Evolutionary conservation across 2,329 filamentous ascomycete genomes (phyloP).

Genomic region (Cladophialophora carrionii): DNA sequence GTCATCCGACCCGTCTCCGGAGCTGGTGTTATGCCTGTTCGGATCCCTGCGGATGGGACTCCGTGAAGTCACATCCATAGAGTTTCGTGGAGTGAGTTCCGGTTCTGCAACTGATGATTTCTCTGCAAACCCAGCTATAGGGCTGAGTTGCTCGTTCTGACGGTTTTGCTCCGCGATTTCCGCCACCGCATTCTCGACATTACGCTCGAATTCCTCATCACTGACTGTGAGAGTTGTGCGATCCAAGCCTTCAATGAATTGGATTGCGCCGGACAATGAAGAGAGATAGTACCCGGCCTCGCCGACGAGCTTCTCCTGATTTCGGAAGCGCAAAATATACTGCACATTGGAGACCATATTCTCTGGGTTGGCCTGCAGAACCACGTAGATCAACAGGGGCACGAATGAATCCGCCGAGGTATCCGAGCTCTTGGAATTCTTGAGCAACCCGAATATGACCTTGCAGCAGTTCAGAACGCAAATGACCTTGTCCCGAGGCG

Average conservation of each 20-base stretch:
- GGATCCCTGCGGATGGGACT: constrained; percentile 48
- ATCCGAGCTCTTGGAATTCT: constrained; percentile 82
- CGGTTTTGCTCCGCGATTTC: constrained; percentile 91
- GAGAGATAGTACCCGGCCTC: constrained; percentile 98
- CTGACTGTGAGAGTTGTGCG: constrained; percentile 89
- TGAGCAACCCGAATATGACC: constrained; percentile 93
- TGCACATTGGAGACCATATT: constrained; percentile 97
- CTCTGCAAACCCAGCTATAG: constrained; percentile 45
- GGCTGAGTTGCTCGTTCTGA: constrained; percentile 53
- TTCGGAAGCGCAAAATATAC: constrained; percentile 94
- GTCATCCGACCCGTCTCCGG: constrained; percentile 67
- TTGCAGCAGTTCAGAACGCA: constrained; percentile 99
- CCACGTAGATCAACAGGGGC: constrained; percentile 91
- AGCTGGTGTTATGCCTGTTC: constrained; percentile 47
- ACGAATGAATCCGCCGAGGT: constrained; percentile 97
- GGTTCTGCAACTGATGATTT: constrained; percentile 57
- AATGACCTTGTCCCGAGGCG: constrained; percentile 97
- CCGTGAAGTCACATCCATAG: constrained; percentile 58
- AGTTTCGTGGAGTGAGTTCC: constrained; percentile 63
- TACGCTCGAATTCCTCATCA: constrained; percentile 91
- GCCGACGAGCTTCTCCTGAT: constrained; percentile 95
- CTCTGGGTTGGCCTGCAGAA: constrained; percentile 90
- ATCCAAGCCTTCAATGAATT: constrained; percentile 96
- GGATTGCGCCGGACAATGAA: constrained; percentile 81
- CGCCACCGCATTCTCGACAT: constrained; percentile 95